A percentile compares a stretch with the other conserved stretches of the same genome.
Conservation (phyloP, 768 basidiomycete genomes). For the Agrocybe praecox region DNA sequence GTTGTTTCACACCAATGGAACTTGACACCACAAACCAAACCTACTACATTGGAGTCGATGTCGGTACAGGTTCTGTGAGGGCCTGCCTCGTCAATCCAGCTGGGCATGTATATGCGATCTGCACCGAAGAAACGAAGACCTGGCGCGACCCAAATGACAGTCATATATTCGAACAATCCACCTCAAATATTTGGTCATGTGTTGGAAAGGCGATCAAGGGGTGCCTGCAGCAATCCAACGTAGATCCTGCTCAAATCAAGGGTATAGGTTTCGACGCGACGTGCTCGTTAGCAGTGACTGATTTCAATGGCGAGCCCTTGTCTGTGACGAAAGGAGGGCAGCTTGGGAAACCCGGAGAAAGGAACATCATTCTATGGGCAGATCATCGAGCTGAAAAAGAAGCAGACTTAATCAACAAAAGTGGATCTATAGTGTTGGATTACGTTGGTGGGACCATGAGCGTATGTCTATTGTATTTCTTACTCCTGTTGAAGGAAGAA, state of each 20-base stretch:
- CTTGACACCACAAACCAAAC: conserved; percentile 20
- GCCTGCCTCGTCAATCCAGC: conserved; percentile 74
- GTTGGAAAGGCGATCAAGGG: conserved; percentile 64
- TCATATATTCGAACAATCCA: conserved; percentile 96
- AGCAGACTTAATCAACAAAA: conserved; percentile 86
- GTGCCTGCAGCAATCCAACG: conserved; percentile 59
- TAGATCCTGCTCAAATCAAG: conserved; percentile 66
- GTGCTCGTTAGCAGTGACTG: conserved; percentile 89
- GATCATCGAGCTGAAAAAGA: conserved; percentile 95
- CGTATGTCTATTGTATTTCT: conserved; percentile 42
- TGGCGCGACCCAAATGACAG: conserved; percentile 85
- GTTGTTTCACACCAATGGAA: not conserved
- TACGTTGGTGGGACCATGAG: conserved; percentile 98
- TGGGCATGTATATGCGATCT: conserved; percentile 77
- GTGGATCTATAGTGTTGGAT: conserved; percentile 82
- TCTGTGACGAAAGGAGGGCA: conserved; percentile 69
- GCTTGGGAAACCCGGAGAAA: conserved; percentile 67
- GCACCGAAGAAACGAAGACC: conserved; percentile 80
- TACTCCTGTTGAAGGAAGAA: not conserved
- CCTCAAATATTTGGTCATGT: conserved; percentile 80
- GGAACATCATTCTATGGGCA: conserved; percentile 95
- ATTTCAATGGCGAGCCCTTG: conserved; percentile 73
- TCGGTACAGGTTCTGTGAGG: conserved; percentile 93
- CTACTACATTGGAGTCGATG: conserved; percentile 78
- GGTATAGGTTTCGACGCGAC: conserved; percentile 97